Conservation (phyloP, 257 asterid species). For the Nicotiana sylvestris region DNA sequence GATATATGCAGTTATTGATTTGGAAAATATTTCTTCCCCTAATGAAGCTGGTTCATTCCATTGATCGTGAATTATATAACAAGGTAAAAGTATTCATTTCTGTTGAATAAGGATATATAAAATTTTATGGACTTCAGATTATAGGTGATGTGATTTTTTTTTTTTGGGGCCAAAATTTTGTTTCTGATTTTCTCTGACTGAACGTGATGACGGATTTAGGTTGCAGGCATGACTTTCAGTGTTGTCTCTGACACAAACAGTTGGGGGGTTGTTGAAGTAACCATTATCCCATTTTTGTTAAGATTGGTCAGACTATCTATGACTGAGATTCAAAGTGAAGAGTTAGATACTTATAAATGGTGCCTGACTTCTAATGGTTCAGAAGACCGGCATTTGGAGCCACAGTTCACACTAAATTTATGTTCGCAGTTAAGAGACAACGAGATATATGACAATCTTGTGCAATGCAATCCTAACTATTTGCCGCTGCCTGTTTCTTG, state of each 20-base stretch:
- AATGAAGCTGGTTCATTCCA: slow-evolving; percentile 48
- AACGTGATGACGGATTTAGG: slow-evolving; percentile 35
- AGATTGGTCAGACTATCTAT: slow-evolving; percentile 66
- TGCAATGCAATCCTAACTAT: slow-evolving; percentile 32
- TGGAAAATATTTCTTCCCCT: slow-evolving; percentile 63
- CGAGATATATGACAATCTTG: slow-evolving; percentile 21
- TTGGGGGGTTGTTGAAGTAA: slow-evolving; percentile 68
- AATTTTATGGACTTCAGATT: neutral
- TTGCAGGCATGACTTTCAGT: slow-evolving; percentile 53
- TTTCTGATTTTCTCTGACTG: slow-evolving; percentile 1
- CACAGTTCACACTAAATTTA: slow-evolving; percentile 24
- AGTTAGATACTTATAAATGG: slow-evolving; percentile 51
- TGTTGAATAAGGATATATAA: neutral
- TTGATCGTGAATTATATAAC: slow-evolving; percentile 49
- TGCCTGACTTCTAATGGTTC: slow-evolving; percentile 25
- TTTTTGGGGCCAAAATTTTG: neutral
- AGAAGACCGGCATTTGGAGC: slow-evolving; percentile 23
- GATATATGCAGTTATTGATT: slow-evolving; percentile 42
- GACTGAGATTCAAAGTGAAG: slow-evolving; percentile 54
- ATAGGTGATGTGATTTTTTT: neutral
- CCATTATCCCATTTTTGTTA: slow-evolving; percentile 66
- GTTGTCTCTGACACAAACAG: slow-evolving; percentile 56
- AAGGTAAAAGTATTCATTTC: slow-evolving; percentile 39
- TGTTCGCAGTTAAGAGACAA: slow-evolving; percentile 25
- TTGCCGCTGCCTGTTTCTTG: slow-evolving; percentile 60